Base-by-base conservation (phyloP, 176 grass and related monocot genomes). In the Microstegium vimineum region DNA sequence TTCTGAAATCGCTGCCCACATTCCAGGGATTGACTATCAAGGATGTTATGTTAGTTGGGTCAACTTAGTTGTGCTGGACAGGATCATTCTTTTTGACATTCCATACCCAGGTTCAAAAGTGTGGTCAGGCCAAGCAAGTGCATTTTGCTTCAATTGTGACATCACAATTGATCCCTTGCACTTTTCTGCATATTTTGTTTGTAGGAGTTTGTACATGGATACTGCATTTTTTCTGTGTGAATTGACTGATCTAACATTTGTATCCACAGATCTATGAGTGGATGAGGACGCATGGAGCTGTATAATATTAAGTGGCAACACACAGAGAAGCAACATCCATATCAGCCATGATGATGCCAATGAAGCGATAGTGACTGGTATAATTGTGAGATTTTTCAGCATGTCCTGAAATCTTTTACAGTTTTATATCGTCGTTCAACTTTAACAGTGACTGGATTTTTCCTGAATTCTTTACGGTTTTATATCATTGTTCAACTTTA, bases 231-330 rank as follows among this genome's bases (percentile, higher is more conserved):
- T 90, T 49, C 74, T 32, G 49, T 4, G 0, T 20, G 32, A 83
- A 83, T 86, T 83, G 79, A 86, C 79, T 79, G 79, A 43, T 46
- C 68, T 62, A 62, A 69, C 74, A 43, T 83, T 79, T 90, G 69
- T 83, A 86, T 74, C 61, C 74, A 78, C 37, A 74, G 59, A 73
- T 78, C 36, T 40, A 62, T 33, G 61, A 69, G 51, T 86, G 80
- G 84, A 73, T 71, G 77, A 76, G 64, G 87, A 85, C 17, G 36
- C 34, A 76, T 77, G 64, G 34, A 65, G 33, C 63, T 63, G 6
- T 76, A 56, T 65, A 36, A 63, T 36, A 71, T 64, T 63, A 64
- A 70, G 73, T 70, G 12, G 8, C 63, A 45, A 51, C 20, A 31
- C 42, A 52, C 22, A 64, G 38, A 52, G 41, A 28, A 86, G 74